Percentiles rank a stretch among this genome's conserved stretches.
phyloP scores from a whole-genome alignment of 345 rosid genomes.

The Hevea brasiliensis region DNA sequence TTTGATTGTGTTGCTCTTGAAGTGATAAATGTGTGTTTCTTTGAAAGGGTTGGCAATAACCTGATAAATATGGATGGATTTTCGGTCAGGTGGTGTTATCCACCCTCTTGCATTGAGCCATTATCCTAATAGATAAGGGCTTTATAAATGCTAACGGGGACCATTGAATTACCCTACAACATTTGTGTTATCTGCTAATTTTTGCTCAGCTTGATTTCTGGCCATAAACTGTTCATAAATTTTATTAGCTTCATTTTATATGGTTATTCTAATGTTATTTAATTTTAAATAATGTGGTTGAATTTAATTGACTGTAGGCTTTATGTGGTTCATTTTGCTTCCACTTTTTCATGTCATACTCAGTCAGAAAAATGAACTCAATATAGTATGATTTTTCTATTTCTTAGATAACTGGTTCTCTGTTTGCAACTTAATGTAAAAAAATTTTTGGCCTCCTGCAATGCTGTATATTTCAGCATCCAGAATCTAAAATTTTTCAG shows the following conservation, averaged over 20 bases:
- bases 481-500: slow-evolving; percentile 5
- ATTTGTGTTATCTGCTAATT: neutral
- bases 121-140: neutral
- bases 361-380: neutral
- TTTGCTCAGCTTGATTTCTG: neutral
- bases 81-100: neutral
- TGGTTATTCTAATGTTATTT: neutral
- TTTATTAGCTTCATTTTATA: neutral
- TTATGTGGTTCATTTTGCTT: neutral
- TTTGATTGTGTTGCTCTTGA: neutral
- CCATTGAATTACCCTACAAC: neutral
- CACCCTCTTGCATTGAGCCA: neutral
- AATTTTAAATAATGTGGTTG: neutral
- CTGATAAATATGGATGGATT: neutral
- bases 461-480: slow-evolving; percentile 10
- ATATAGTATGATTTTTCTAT: neutral
- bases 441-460: neutral
- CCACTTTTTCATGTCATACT: neutral
- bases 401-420: neutral
- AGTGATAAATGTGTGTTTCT: neutral
- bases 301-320: neutral
- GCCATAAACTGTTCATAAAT: neutral
- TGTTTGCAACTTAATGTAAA: neutral
- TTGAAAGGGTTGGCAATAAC: neutral
- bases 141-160: neutral